Evolutionary conservation across 495 filamentous ascomycete species (phyloP).

Genomic region (Recurvomyces mirabilis): DNA sequence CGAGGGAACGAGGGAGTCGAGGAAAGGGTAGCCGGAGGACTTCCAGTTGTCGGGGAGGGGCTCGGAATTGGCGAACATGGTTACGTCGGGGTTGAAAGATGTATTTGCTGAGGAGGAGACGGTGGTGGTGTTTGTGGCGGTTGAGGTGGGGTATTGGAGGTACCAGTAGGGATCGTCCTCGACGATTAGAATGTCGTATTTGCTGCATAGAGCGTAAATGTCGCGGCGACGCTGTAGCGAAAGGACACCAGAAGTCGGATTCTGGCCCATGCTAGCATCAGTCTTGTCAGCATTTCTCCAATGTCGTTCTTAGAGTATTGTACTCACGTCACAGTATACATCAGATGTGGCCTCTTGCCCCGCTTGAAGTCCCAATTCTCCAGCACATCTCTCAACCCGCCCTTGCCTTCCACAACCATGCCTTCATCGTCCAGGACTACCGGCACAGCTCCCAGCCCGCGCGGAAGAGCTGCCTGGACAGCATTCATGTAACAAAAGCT

Average conservation of each 20-base stretch:
- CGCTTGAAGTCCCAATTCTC: slow-evolving; percentile 65
- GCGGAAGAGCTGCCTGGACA: slow-evolving; percentile 51
- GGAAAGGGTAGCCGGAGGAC: slow-evolving; percentile 62
- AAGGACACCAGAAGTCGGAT: slow-evolving; percentile 70
- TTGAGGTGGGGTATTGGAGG: slow-evolving; percentile 69
- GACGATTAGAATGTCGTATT: slow-evolving; percentile 82
- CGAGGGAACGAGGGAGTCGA: slow-evolving; percentile 74
- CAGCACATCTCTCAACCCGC: slow-evolving; percentile 66
- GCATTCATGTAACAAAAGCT: slow-evolving; percentile 69
- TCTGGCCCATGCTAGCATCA: slow-evolving; percentile 69
- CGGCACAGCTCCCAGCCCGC: slow-evolving; percentile 58
- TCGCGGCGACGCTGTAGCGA: slow-evolving; percentile 59
- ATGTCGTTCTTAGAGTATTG: not conserved
- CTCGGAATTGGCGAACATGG: slow-evolving; percentile 19
- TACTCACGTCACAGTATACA: slow-evolving; percentile 84
- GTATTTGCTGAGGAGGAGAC: slow-evolving; percentile 12
- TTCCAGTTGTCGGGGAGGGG: slow-evolving; percentile 28
- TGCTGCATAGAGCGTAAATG: slow-evolving; percentile 68
- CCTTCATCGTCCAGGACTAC: slow-evolving; percentile 69
- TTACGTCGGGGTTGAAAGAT: slow-evolving; percentile 16
- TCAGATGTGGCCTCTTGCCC: slow-evolving; percentile 65
- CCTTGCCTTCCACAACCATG: slow-evolving; percentile 54
- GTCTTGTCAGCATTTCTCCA: not conserved
- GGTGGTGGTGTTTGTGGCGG: slow-evolving; percentile 27
- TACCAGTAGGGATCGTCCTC: slow-evolving; percentile 98